These are phyloP conservation scores for Trichophyton simii DNA, from an alignment of 2,329 filamentous ascomycete genomes.

Conservation along the genomic window DNA sequence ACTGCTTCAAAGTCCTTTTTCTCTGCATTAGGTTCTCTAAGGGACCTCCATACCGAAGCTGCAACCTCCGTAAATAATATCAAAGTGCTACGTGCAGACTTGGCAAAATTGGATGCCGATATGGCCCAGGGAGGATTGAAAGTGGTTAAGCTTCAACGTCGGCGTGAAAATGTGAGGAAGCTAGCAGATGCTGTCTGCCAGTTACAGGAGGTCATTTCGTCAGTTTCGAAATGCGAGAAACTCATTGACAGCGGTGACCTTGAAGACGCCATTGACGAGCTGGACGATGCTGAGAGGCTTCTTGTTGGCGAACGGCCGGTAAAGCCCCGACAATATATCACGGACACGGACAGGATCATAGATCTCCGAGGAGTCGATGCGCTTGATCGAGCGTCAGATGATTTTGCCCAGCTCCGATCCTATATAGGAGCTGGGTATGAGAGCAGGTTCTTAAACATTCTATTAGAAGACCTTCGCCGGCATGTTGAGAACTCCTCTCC, in stretches of 20 bases:
- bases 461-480: slow-evolving; percentile 67
- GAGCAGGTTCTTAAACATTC: slow-evolving; percentile 59
- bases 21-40: slow-evolving; percentile 77
- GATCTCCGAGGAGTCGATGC: slow-evolving; percentile 69
- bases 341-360: slow-evolving; percentile 33
- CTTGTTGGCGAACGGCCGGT: slow-evolving; percentile 56
- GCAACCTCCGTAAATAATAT: slow-evolving; percentile 83
- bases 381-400: slow-evolving; percentile 64
- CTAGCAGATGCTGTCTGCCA: slow-evolving; percentile 74
- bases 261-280: slow-evolving; percentile 62
- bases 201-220: slow-evolving; percentile 63
- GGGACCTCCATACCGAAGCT: slow-evolving; percentile 83
- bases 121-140: slow-evolving; percentile 76
- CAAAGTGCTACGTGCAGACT: slow-evolving; percentile 63
- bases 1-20: slow-evolving; percentile 95
- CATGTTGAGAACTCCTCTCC: slow-evolving; percentile 63
- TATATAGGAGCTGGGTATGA: slow-evolving; percentile 84
- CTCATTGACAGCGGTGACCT: slow-evolving; percentile 74
- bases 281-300: slow-evolving; percentile 66
- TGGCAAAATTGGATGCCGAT: slow-evolving; percentile 70
- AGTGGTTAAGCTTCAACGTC: slow-evolving; percentile 68
- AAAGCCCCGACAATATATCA: slow-evolving; percentile 19
- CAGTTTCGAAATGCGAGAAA: slow-evolving; percentile 62
- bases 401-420: slow-evolving; percentile 61
- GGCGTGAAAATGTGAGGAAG: slow-evolving; percentile 72